Base-by-base conservation (phyloP, 2,329 filamentous ascomycete species). In the Pestalotiopsis sp. region DNA sequence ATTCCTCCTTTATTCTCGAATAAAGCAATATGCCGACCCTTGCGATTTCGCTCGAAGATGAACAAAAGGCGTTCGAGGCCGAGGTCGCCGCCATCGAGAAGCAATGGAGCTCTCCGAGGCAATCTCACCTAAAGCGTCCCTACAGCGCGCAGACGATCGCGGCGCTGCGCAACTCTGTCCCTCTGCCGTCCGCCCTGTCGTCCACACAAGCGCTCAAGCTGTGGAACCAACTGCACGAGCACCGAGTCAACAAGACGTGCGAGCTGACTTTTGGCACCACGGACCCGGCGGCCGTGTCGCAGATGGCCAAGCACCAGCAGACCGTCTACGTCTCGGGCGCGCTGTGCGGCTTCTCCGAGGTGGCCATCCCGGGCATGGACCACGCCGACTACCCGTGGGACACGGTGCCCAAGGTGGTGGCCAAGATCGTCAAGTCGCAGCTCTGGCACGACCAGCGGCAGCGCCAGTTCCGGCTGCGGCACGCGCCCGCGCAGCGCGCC, bases 331-430 rank as follows among this genome's bases (percentile, higher is more conserved):
- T 82, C 4, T 82, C 81, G 1, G 80, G 81, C 2, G 80, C 79
- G 0, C 74, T 83, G 1, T 82, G 78, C 45, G 81, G 81, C 1
- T 77, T 81, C 41, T 79, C 78, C 2, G 77, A 82, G 69, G 79
- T 79, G 7, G 73, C 74, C 2, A 71, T 78, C 27, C 80, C 80
- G 0, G 81, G 81, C 20, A 79, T 79, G 75, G 81, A 83, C 67
- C 78, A 81, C 66, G 79, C 79, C n/a, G 81, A 83, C 68, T 83
- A 83, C 66, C 81, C 80, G 0, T 80, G 80, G 74, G 80, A 83
- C 67, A 81, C 80, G 0, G 80, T 83, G 0, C 81, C 81, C 11
- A 80, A 80, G 66, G 79, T 81, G 2, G 81, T 82, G 0, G 72
- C 76, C 67, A 80, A 81, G 70, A 76, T 82, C n/a, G 79, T 81